Evolutionary conservation across 176 grass and related monocot species (phyloP), one percentile per base, ranked within the genome.

Genomic region (Hordeum marinum): DNA sequence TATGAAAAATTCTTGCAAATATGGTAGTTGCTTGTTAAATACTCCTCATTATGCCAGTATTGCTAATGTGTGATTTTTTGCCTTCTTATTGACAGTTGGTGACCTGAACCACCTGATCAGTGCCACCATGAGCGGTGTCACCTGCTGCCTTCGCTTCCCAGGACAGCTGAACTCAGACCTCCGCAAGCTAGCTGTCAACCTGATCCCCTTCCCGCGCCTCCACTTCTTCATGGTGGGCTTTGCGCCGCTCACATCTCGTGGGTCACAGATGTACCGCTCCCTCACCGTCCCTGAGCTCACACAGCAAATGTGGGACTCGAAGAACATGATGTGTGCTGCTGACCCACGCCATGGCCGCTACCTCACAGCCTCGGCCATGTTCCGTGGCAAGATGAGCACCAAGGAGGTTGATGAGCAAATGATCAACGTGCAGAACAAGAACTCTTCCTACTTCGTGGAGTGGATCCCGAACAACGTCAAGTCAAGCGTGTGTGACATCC

Each of bases 141-240:
- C 93, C 21, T 94, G 90, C 85, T 92, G 93, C 82, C 93, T 94
- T 20, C 87, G 93, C 10, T 94, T 94, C 85, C 93, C 90, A 2
- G 93, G 93, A n/a, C 93, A 94, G 87, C 78, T 94, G 20, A 94
- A 94, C 82, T 94, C 93, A 0, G 93, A 94, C 45, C 90, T 94
- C 67, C 89, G 93, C 68, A 94, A 94, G 68, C 93, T 94, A 7
- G 93, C 93, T 0, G 93, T 94, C 25, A 94, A 94, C 67, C 68
- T 94, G 72, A 92, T 94, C 74, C 93, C 93, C 48, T 94, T 94
- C 78, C 93, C 93, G 0, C 93, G 93, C n/a, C 93, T 94, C 42
- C 93, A 94, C 79, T 94, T 94, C 85, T 94, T 94, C 90, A 94
- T 94, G 93, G 93, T 94, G 32, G 90, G 93, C 57, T 92, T 94